Evolutionary conservation across 805 yeast species (phyloP), one percentile per base, ranked within the genome.

Genomic region (Hanseniaspora occidentalis): DNA sequence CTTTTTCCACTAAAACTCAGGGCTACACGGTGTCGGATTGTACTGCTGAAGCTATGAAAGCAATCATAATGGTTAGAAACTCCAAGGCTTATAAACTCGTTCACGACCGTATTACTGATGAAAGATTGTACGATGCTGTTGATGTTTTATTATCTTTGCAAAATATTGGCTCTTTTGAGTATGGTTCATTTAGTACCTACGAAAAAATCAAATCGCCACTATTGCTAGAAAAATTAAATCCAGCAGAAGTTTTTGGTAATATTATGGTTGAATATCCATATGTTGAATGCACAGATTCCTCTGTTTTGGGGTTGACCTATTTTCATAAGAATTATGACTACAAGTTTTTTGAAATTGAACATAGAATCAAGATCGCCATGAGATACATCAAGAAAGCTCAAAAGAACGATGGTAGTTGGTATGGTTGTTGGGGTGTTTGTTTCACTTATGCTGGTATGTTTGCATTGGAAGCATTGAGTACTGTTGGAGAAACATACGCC

Each of bases 241-340:
- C 98, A 0, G 99, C 98, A 1, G 98, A 92, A 57, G 98, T 92
- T 0, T 92, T 92, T 62, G 95, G 95, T 43, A 88, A 92, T 50
- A 92, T 92, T 44, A 92, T 92, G 99, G 94, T 92, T 20, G 99
- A 92, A 60, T 92, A 84, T 57, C 97, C 98, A 0, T 92, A 92
- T 54, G 96, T 94, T 17, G 99, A 92, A 60, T 92, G 99, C 58
- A 86, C 97, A 0, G 98, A 94, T 60, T 88, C 97, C 0, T 77
- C 89, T 1, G 94, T 92, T 5, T 63, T 92, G 26, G 98, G 98
- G 0, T 65, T 92, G 43, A 77, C 83, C 0, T 82, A 80, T 56
- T 92, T 86, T 62, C 66, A 77, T 35, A 69, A 75, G 44, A 65
- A 75, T 52, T 77, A 72, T 52, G 66, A 71, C 38, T 86, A 92